Conservation (phyloP, 2,329 filamentous ascomycete species). For the Orbilia brochopaga region DNA sequence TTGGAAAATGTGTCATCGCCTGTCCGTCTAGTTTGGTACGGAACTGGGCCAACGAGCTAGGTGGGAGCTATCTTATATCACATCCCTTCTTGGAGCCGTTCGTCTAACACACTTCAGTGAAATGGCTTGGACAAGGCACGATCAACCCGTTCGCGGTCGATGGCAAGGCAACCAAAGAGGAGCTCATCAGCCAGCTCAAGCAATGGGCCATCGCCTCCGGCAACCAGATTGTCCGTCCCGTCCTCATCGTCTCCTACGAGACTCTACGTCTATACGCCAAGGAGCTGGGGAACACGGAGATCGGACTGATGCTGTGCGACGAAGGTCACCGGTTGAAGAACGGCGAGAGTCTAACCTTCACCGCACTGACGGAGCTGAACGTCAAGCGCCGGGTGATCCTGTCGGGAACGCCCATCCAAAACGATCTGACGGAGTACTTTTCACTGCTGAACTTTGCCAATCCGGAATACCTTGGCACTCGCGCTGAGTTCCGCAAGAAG, state of each 20-base stretch:
- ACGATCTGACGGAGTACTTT: constrained; percentile 98
- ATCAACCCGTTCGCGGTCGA: constrained; percentile 94
- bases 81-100: background rate
- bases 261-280: constrained; percentile 89
- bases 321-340: constrained; percentile 98
- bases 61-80: constrained; percentile 54
- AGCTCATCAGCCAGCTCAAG: constrained; percentile 83
- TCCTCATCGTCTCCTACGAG: constrained; percentile 97
- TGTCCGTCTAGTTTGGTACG: constrained; percentile 95
- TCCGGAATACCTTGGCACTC: constrained; percentile 84
- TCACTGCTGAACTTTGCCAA: constrained; percentile 96
- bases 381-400: constrained; percentile 91
- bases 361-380: constrained; percentile 84
- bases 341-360: constrained; percentile 93
- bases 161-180: constrained; percentile 93
- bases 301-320: constrained; percentile 91
- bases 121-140: constrained; percentile 93
- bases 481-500: constrained; percentile 88
- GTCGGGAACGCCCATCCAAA: constrained; percentile 96
- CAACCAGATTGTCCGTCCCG: constrained; percentile 85
- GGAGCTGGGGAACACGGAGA: constrained; percentile 85
- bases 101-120: constrained; percentile 62
- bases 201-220: constrained; percentile 94
- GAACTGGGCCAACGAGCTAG: constrained; percentile 96
- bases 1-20: constrained; percentile 95